phyloP scores from a whole-genome alignment of 2,329 filamentous ascomycete species.

The Penicillium sp. region DNA sequence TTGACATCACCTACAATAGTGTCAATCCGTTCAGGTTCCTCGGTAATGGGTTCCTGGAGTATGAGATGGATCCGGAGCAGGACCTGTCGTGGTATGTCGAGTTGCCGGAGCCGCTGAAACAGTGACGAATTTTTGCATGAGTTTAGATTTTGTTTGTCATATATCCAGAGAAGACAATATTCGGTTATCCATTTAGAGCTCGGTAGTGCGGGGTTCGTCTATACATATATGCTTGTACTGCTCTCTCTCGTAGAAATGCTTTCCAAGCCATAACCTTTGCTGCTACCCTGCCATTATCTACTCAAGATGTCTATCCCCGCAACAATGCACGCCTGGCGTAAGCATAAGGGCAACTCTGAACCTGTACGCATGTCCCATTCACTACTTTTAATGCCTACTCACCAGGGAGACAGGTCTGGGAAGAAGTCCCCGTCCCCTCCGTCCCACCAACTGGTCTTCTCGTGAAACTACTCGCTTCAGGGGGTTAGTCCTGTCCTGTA shows the following conservation, averaged over 20 bases:
- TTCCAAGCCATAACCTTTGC: too few species aligned
- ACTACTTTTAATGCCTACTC: neutral
- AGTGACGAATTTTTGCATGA: neutral
- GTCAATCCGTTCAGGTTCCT: slow-evolving; percentile 54
- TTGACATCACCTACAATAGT: slow-evolving; percentile 52
- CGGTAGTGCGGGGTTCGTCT: neutral
- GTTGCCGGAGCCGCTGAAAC: slow-evolving; percentile 10
- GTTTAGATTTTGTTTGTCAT: neutral
- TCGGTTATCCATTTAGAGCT: slow-evolving; percentile 14
- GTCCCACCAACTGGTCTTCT: slow-evolving; percentile 10
- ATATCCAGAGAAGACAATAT: neutral
- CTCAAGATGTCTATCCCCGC: slow-evolving; percentile 4
- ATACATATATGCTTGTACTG: neutral
- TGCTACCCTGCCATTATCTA: too few species aligned
- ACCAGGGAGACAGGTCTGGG: slow-evolving; percentile 13
- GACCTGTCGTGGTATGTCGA: slow-evolving; percentile 36
- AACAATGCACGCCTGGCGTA: slow-evolving; percentile 21
- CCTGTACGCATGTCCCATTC: neutral
- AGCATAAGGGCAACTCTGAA: slow-evolving; percentile 19
- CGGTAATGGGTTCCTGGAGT: slow-evolving; percentile 54
- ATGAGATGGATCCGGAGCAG: slow-evolving; percentile 30
- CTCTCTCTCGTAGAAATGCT: neutral
- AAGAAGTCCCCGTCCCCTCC: slow-evolving; percentile 16
- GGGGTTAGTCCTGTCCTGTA: slow-evolving; percentile 3
- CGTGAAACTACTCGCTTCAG: slow-evolving; percentile 18